Conservation (phyloP, 129 eudicot species). For the Centella asiatica region DNA sequence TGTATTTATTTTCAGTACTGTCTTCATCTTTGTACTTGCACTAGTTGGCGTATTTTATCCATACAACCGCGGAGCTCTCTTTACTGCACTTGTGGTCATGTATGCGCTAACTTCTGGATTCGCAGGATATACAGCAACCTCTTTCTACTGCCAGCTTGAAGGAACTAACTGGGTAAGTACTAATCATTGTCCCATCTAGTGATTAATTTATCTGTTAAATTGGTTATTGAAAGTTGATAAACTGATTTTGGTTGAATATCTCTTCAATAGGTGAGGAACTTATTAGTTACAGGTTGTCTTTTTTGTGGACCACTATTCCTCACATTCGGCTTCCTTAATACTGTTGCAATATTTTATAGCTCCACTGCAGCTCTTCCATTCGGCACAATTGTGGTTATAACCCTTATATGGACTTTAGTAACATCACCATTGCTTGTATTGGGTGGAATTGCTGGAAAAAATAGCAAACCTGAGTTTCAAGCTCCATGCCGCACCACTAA, state of each 20-base stretch:
- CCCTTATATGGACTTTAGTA: constrained; percentile 31
- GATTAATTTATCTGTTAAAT: background rate
- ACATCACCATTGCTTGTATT: constrained; percentile 42
- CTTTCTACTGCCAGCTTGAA: constrained; percentile 67
- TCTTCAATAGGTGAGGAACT: constrained; percentile 34
- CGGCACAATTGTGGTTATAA: constrained; percentile 26
- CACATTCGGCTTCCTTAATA: constrained; percentile 30
- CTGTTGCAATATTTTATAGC: constrained; percentile 26
- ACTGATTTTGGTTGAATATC: background rate
- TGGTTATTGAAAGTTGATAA: background rate
- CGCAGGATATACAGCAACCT: constrained; percentile 68
- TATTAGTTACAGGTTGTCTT: constrained; percentile 30
- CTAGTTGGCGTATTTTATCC: constrained; percentile 44
- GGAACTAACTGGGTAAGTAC: constrained; percentile 61
- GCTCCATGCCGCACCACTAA: constrained; percentile 48
- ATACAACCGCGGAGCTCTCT: constrained; percentile 54
- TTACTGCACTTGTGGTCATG: constrained; percentile 48
- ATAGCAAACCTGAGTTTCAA: constrained; percentile 32
- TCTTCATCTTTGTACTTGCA: constrained; percentile 42
- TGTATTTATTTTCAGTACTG: constrained; percentile 29
- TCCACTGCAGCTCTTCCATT: constrained; percentile 44
- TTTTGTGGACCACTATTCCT: constrained; percentile 36
- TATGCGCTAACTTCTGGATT: constrained; percentile 53
- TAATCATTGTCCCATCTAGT: background rate
- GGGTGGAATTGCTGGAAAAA: constrained; percentile 47